These are phyloP conservation scores for Geranomyces michiganensis DNA, from an alignment of 192 early-diverging fungal species.

Conservation along the genomic window DNA sequence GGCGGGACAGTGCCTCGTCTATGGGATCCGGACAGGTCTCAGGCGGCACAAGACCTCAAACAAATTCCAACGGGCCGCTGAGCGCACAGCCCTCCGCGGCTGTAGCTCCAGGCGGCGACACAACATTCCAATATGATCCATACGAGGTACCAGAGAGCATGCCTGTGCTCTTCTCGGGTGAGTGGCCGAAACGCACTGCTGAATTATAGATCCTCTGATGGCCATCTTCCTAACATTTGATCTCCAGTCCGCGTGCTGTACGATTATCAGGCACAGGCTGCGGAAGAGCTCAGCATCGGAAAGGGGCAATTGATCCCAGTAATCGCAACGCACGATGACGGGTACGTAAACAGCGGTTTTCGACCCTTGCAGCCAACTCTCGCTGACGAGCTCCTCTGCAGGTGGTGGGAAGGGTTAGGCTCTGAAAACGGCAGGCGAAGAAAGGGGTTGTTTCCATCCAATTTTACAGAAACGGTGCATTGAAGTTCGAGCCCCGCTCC, in stretches of 20 bases:
- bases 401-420: constrained; percentile 57
- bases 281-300: constrained; percentile 51
- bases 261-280: constrained; percentile 53
- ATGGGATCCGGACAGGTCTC: background rate
- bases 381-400: constrained; percentile 4
- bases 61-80: background rate
- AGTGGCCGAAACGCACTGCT: background rate
- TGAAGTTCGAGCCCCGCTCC: no score
- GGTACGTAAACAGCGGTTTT: constrained; percentile 33
- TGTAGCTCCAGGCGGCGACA: constrained; percentile 11
- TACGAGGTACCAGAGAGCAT: constrained; percentile 46
- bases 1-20: constrained; percentile 1
- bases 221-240: background rate
- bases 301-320: constrained; percentile 57
- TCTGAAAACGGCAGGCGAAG: constrained; percentile 41
- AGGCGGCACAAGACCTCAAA: no score
- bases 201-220: background rate
- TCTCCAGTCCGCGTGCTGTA: constrained; percentile 52
- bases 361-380: background rate
- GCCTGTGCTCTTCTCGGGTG: constrained; percentile 44
- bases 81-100: background rate
- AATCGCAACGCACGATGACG: constrained; percentile 58
- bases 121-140: constrained; percentile 52
- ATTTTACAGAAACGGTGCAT: constrained; percentile 49
- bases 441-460: constrained; percentile 57